Percentiles rank a stretch among this genome's conserved stretches.
Evolutionary conservation across 768 basidiomycete genomes (phyloP).

Genomic region (Mycena haematopus): DNA sequence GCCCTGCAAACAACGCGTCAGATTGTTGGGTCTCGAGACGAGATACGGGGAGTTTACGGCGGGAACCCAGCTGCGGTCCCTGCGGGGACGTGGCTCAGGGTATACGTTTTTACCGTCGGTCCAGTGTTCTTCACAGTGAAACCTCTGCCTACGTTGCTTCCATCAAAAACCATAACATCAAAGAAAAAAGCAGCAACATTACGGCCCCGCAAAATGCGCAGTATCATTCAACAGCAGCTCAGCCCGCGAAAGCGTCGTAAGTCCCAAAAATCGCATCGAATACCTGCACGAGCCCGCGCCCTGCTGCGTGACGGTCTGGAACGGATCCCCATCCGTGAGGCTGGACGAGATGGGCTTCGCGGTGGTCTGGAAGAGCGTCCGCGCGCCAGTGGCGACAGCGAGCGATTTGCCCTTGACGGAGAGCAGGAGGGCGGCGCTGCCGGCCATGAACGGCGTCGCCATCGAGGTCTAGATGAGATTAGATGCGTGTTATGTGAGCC

Average conservation of each 20-base stretch:
- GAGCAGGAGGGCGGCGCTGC: slow-evolving; percentile 48
- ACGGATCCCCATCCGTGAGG: slow-evolving; percentile 34
- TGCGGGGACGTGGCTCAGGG: slow-evolving; percentile 45
- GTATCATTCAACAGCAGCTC: slow-evolving; percentile 60
- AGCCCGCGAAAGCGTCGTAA: slow-evolving; percentile 48
- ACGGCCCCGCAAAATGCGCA: slow-evolving; percentile 1
- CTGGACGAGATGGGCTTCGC: slow-evolving; percentile 7
- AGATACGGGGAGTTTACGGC: no score
- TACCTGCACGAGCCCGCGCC: slow-evolving; percentile 50
- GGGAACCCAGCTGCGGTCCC: slow-evolving; percentile 34
- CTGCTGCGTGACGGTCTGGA: slow-evolving; percentile 43
- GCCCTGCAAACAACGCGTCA: no score
- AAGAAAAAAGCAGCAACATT: slow-evolving; percentile 41
- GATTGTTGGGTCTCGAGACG: no score
- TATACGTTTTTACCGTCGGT: slow-evolving; percentile 37
- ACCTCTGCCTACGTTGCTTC: no score
- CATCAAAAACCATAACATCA: slow-evolving; percentile 53
- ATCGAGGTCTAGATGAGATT: slow-evolving; percentile 48
- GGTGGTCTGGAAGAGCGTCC: slow-evolving; percentile 30
- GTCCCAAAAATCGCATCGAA: slow-evolving; percentile 45
- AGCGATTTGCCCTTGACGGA: slow-evolving; percentile 47
- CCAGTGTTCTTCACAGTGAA: slow-evolving; percentile 41
- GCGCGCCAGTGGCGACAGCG: slow-evolving; percentile 39
- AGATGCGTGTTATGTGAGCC: no score
- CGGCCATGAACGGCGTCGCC: slow-evolving; percentile 50